These are phyloP conservation scores for Fusarium piperis DNA, from an alignment of 2,329 filamentous ascomycete species.

Conservation along the genomic window DNA sequence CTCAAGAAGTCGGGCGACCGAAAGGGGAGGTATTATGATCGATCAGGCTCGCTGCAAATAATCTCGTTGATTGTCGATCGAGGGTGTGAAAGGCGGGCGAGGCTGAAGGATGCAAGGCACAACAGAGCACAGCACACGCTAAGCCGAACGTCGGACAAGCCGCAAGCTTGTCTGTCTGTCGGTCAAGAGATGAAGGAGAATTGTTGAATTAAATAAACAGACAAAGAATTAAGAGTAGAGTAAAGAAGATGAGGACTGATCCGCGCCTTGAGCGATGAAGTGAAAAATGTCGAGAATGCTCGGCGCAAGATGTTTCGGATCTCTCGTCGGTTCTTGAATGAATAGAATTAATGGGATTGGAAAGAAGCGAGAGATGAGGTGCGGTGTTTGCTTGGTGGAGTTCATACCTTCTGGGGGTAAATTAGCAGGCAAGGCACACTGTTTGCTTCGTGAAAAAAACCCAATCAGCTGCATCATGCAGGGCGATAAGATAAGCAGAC, in stretches of 20 bases:
- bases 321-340: neutral
- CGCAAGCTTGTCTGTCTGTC: neutral
- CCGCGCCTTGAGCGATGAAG: neutral
- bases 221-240: neutral
- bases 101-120: conserved; percentile 26
- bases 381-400: conserved; percentile 9
- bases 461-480: conserved; percentile 21
- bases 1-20: neutral
- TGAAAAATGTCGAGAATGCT: neutral
- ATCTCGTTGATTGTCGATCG: conserved; percentile 7
- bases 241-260: neutral
- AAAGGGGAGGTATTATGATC: neutral
- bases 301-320: neutral
- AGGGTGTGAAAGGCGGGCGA: conserved; percentile 14
- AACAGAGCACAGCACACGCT: neutral
- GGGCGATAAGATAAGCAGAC: conserved; percentile 33
- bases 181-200: neutral
- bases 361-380: conserved; percentile 35
- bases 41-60: neutral
- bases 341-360: conserved; percentile 13
- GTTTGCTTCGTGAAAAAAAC: conserved; percentile 13
- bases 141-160: conserved; percentile 31
- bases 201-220: neutral
- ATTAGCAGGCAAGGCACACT: conserved; percentile 20
- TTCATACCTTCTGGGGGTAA: conserved; percentile 16